phyloP scores from a whole-genome alignment of 2,329 filamentous ascomycete genomes.

The Zymoseptoria tritici region DNA sequence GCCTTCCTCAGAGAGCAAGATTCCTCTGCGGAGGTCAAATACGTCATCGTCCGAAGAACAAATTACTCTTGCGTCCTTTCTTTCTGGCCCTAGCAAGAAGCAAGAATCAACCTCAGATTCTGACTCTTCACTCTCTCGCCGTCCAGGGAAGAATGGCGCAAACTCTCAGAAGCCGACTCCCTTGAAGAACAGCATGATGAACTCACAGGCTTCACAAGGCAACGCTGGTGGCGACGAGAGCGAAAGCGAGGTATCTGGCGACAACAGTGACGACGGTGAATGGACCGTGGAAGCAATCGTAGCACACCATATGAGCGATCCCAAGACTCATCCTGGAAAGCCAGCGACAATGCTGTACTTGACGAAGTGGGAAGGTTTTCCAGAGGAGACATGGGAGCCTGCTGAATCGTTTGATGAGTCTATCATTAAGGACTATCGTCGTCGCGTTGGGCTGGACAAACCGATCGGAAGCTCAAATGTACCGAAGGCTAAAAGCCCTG shows the following conservation, averaged over 20 bases:
- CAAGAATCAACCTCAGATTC: neutral
- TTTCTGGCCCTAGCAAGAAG: neutral
- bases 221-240: slow-evolving; percentile 2
- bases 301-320: slow-evolving; percentile 25
- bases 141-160: neutral
- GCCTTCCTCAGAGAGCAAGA: neutral
- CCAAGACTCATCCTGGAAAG: slow-evolving; percentile 24
- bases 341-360: slow-evolving; percentile 26
- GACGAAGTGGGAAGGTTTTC: slow-evolving; percentile 29
- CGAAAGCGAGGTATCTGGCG: slow-evolving; percentile 4
- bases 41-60: slow-evolving; percentile 9
- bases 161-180: neutral
- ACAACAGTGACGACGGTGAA: slow-evolving; percentile 16
- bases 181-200: slow-evolving; percentile 16
- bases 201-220: slow-evolving; percentile 9
- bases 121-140: neutral
- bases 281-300: slow-evolving; percentile 26
- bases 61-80: slow-evolving; percentile 13
- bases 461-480: neutral
- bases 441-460: slow-evolving; percentile 11
- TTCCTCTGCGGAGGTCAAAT: neutral
- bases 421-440: slow-evolving; percentile 23
- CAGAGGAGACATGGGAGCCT: slow-evolving; percentile 29
- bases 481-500: neutral
- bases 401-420: slow-evolving; percentile 25